These are phyloP conservation scores for Barnettozyma hawaiiensis DNA, from an alignment of 1,139 yeast genomes.

Conservation along the genomic window DNA sequence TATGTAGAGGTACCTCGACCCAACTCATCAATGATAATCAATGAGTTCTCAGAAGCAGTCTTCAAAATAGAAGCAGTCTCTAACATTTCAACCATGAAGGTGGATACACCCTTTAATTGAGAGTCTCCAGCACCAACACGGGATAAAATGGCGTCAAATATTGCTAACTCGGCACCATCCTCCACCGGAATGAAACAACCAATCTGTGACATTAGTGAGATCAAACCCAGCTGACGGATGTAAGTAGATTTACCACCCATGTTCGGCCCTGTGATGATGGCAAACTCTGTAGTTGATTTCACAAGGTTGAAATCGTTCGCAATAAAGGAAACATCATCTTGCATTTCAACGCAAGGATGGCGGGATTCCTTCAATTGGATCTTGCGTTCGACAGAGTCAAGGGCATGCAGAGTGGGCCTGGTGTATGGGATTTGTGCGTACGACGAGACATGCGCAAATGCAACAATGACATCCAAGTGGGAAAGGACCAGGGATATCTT, in stretches of 20 bases:
- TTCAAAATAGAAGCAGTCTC: conserved; percentile 91
- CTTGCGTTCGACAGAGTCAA: conserved; percentile 43
- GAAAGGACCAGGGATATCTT: conserved; percentile 60
- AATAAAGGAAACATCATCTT: conserved; percentile 81
- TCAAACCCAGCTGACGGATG: conserved; percentile 3
- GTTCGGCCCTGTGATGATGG: conserved; percentile 92
- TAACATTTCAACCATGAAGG: conserved; percentile 97
- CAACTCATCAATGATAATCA: conserved; percentile 88
- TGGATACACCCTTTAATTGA: conserved; percentile 91
- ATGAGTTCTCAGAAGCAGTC: conserved; percentile 75
- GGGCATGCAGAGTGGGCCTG: conserved; percentile 59
- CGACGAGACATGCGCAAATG: conserved; percentile 83
- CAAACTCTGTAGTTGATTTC: conserved; percentile 53
- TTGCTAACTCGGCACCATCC: conserved; percentile 59
- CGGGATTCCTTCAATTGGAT: conserved; percentile 66
- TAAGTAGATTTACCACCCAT: conserved; percentile 4
- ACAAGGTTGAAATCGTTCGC: conserved; percentile 71
- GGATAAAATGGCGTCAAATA: conserved; percentile 88
- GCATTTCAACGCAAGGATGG: conserved; percentile 92
- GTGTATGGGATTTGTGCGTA: conserved; percentile 80
- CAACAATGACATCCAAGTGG: conserved; percentile 72
- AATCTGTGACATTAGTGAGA: conserved; percentile 2
- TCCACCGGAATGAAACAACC: conserved; percentile 87
- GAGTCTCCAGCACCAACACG: conserved; percentile 99
- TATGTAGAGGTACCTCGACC: conserved; percentile 97